These are phyloP conservation scores for Lentinula boryana DNA, from an alignment of 768 basidiomycete genomes.

Conservation along the genomic window DNA sequence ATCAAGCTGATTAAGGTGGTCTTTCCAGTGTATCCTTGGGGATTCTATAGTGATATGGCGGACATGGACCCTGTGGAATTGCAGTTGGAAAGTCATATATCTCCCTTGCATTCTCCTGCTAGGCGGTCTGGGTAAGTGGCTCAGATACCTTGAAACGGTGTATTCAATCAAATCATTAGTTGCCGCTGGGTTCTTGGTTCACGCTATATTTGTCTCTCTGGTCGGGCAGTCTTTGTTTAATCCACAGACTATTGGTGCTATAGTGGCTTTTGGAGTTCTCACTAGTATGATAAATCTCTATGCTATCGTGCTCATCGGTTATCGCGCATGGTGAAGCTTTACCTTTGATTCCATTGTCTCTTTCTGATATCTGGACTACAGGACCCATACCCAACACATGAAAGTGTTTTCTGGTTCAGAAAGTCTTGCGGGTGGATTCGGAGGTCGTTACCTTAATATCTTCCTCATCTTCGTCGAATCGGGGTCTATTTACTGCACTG, in stretches of 20 bases:
- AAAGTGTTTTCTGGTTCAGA: background rate
- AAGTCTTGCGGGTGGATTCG: background rate
- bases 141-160: too few species aligned
- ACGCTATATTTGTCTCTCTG: background rate
- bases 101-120: background rate
- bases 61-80: background rate
- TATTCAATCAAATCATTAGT: background rate
- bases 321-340: background rate
- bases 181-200: background rate
- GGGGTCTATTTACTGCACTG: background rate
- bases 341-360: background rate
- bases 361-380: background rate
- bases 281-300: background rate
- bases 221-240: background rate
- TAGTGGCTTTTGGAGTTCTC: background rate
- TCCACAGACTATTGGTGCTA: background rate
- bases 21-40: background rate
- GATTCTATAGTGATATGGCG: slow-evolving; percentile 1
- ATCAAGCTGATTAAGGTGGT: too few species aligned
- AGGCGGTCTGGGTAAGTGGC: background rate
- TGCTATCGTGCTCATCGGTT: background rate
- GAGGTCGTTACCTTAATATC: background rate
- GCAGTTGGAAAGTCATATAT: background rate
- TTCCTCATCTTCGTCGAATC: background rate
- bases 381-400: background rate